Evolutionary conservation across 345 rosid genomes (phyloP), one percentile per base, ranked within the genome.

Genomic region (Melastoma malabathricum): DNA sequence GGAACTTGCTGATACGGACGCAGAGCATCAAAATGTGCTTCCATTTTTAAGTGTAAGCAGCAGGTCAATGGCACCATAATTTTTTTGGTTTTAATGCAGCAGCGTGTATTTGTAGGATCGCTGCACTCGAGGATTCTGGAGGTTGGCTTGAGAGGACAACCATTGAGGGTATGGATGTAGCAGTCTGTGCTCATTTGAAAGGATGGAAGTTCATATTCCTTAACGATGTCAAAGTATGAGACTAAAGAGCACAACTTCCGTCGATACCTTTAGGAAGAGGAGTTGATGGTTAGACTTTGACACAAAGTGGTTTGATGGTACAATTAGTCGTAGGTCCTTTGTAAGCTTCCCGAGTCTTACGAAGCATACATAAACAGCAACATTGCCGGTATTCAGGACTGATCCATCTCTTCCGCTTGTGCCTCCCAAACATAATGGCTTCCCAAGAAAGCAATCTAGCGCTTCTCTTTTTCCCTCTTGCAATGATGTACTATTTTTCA

Each of bases 11-110:
- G 46, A 62, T n/a, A n/a, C 66, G 4, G 25, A 51, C n/a, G 20
- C 65, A 61, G 58, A 43, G 49, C 15, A 50, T 61, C n/a, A 56
- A 61, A 48, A 34, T 56, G 65, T 43, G 65, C 56, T 62, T 55
- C 56, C 66, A 62, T 50, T 62, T 62, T 31, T 60, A 62, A 50
- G 66, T 62, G 60, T n/a, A 60, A 62, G 66, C 66, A 62, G 55
- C 56, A 55, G 50, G 66, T 62, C 19, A 62, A 62, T 19, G 66
- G 60, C 15, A 22, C 18, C 23, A 54, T 55, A 62, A 55, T 20
- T 62, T 62, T 55, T 62, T 62, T 15, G 66, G 66, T 45, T 62
- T 62, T n/a, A 62, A 62, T 13, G 66, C 60, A 2, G 55, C 66
- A 17, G 60, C 66, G 15, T 60, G 66, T 31, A 59, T 62, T 44